Base-by-base conservation (phyloP, 202 grass and related monocot species). In the Sporobolus alterniflorus region DNA sequence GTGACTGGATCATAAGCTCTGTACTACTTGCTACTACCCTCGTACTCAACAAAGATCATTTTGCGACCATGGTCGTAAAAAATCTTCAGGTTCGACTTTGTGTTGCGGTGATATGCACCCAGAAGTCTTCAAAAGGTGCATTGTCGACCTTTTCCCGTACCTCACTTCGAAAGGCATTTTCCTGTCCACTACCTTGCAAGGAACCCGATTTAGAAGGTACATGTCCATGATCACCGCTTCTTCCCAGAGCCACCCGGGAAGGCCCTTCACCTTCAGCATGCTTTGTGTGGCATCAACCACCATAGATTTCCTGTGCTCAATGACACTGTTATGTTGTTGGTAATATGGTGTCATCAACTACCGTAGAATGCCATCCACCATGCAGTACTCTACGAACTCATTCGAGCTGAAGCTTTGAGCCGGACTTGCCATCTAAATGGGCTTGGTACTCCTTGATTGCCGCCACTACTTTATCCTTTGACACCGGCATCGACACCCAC, bases 331-430 rank as follows among this genome's bases (percentile, higher is more conserved):
- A 0, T 56, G 52, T 12, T 65, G 67, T 12, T 5, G 21, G 21
- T 3, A 20, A 2, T 39, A 69, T 1, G 40, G n/a, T 8, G 20
- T 2, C 0, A 20, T 41, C 6, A 69, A n/a, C 7, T 63, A 13
- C 3, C 28, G 28, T 0, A 2, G 12, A 0, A 13, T 13, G 3
- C 28, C 28, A 1, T 12, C 28, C 0, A 3, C 25, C 0, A 1
- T 28, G 10, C 28, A 18, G 12, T 63, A 28, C 28, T 63, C 26
- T 2, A 12, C 15, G 22, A 26, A 51, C 16, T 51, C 49, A 1
- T 3, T 6, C 49, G 16, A 1, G 15, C n/a, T n/a, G n/a, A n/a
- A n/a, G n/a, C n/a, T n/a, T n/a, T n/a, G n/a, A n/a, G n/a, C n/a
- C n/a, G n/a, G n/a, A n/a, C n/a, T n/a, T n/a, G n/a, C n/a, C n/a